Evolutionary conservation across 805 yeast genomes (phyloP).

Genomic region (Nakazawaea pomicola): DNA sequence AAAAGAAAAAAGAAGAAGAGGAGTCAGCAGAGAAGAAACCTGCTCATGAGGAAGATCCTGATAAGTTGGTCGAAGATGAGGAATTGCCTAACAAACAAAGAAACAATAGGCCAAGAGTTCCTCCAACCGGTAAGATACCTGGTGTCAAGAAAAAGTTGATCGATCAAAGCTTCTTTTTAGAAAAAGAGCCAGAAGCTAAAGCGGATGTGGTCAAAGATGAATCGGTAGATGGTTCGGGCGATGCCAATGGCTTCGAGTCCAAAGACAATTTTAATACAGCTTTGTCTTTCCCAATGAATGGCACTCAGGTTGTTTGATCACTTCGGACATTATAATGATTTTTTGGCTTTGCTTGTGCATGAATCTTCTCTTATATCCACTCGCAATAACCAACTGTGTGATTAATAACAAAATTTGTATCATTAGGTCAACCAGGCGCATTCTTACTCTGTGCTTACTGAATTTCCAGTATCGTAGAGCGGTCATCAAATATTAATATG

Average conservation of each 20-base stretch:
- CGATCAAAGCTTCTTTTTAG: slow-evolving; percentile 49
- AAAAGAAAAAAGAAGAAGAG: slow-evolving; percentile 33
- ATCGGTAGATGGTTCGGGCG: not conserved
- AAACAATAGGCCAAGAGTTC: slow-evolving; percentile 70
- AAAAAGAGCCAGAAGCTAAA: slow-evolving; percentile 21
- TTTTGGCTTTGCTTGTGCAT: not conserved
- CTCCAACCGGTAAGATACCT: slow-evolving; percentile 85
- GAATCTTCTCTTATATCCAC: not conserved
- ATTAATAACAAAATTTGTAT: not conserved
- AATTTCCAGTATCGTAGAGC: too few relatives aligned
- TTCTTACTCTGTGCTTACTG: not conserved
- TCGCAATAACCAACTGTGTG: slow-evolving; percentile 1
- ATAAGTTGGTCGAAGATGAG: slow-evolving; percentile 73
- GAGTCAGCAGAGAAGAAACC: slow-evolving; percentile 17
- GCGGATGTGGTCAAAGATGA: not conserved
- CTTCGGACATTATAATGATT: not conserved
- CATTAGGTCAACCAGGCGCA: not conserved
- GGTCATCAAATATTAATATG: not conserved
- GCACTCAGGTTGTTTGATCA: slow-evolving; percentile 2
- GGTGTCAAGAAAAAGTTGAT: slow-evolving; percentile 60
- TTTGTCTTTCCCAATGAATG: slow-evolving; percentile 6
- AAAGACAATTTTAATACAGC: slow-evolving; percentile 6
- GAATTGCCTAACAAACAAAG: slow-evolving; percentile 77
- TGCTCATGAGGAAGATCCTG: slow-evolving; percentile 33
- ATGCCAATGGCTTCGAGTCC: not conserved